A percentile compares a stretch with the other conserved stretches of the same genome.
These are phyloP conservation scores for Eucommia ulmoides DNA, from an alignment of 257 asterid genomes.

Conservation along the genomic window DNA sequence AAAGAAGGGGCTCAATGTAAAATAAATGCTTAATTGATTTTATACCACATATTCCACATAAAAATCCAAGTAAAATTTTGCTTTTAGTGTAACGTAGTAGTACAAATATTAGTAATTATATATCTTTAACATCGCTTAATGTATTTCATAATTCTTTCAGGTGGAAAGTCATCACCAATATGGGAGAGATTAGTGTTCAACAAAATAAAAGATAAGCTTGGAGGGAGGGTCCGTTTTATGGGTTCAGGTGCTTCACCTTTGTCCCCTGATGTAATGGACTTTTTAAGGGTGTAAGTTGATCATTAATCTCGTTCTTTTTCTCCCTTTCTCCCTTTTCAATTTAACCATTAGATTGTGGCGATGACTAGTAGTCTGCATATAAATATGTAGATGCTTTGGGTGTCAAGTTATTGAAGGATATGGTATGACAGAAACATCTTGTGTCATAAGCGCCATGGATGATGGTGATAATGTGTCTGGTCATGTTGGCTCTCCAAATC, in stretches of 20 bases:
- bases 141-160: constrained; percentile 28
- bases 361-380: too few relatives aligned
- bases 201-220: constrained; percentile 83
- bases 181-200: constrained; percentile 95
- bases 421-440: constrained; percentile 97
- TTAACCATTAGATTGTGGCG: too few relatives aligned
- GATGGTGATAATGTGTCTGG: constrained; percentile 61
- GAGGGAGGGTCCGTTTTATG: constrained; percentile 92
- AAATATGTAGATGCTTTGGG: constrained; percentile 89
- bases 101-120: too few relatives aligned
- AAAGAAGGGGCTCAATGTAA: too few relatives aligned
- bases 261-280: constrained; percentile 96
- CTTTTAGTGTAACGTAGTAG: too few relatives aligned
- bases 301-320: neutral
- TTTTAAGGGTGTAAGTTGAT: constrained; percentile 75
- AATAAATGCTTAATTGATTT: too few relatives aligned
- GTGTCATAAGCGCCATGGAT: constrained; percentile 76
- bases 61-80: too few relatives aligned
- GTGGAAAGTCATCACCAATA: constrained; percentile 85
- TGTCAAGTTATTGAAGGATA: constrained; percentile 80
- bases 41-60: too few relatives aligned
- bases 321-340: too few relatives aligned
- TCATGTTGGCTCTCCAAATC: constrained; percentile 91
- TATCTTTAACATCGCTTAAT: too few relatives aligned
- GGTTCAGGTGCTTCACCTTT: constrained; percentile 95